These are phyloP conservation scores for Zymoseptoria tritici DNA, from an alignment of 2,329 filamentous ascomycete genomes.

Conservation along the genomic window DNA sequence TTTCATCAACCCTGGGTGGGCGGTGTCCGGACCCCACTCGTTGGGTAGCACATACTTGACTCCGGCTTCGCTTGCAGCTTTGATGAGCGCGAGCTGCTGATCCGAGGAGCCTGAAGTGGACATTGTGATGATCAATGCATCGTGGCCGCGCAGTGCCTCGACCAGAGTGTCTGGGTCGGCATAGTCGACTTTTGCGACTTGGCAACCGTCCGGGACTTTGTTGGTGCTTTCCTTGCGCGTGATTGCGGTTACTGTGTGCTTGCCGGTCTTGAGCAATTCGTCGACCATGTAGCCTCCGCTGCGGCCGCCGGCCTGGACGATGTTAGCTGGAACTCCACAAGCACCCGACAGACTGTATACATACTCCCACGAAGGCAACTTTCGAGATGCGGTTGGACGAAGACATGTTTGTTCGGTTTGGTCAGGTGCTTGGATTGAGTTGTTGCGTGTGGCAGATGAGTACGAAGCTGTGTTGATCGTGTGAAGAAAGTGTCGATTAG, in stretches of 20 bases:
- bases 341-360: neutral
- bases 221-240: slow-evolving; percentile 39
- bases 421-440: neutral
- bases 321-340: neutral
- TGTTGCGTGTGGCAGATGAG: neutral
- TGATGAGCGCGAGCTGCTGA: slow-evolving; percentile 26
- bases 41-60: slow-evolving; percentile 37
- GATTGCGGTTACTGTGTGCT: slow-evolving; percentile 45
- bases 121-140: slow-evolving; percentile 36
- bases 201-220: slow-evolving; percentile 36
- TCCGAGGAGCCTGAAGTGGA: slow-evolving; percentile 25
- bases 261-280: slow-evolving; percentile 38
- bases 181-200: slow-evolving; percentile 42
- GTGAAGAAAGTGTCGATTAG: neutral
- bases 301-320: slow-evolving; percentile 29
- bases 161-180: slow-evolving; percentile 33
- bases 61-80: slow-evolving; percentile 32
- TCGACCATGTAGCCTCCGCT: slow-evolving; percentile 33
- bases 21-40: slow-evolving; percentile 27
- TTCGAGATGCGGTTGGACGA: slow-evolving; percentile 27
- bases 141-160: slow-evolving; percentile 31
- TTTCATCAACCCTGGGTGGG: slow-evolving; percentile 19
- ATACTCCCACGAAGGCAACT: slow-evolving; percentile 36
- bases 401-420: neutral
- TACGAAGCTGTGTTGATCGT: neutral